A percentile compares a stretch with the other conserved stretches of the same genome.
These are phyloP conservation scores for Gastrolobium bilobum DNA, from an alignment of 306 rosid genomes.

Conservation along the genomic window DNA sequence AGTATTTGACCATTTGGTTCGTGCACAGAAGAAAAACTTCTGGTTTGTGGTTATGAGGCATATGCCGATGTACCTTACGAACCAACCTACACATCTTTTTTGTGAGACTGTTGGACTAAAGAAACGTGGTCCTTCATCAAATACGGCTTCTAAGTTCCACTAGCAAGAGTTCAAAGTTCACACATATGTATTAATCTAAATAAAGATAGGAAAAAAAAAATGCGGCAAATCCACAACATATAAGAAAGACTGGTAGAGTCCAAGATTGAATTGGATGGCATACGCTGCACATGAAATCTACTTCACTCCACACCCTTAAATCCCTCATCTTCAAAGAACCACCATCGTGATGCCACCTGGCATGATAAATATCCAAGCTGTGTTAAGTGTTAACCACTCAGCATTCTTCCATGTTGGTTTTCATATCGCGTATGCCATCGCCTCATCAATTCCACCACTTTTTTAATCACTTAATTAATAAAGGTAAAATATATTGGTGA, in stretches of 20 bases:
- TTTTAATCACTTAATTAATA: slow-evolving; percentile 26
- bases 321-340: slow-evolving; percentile 84
- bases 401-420: slow-evolving; percentile 56
- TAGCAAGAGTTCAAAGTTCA: slow-evolving; percentile 14
- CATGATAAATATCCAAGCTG: slow-evolving; percentile 66
- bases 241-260: slow-evolving; percentile 32
- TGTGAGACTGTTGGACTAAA: slow-evolving; percentile 33
- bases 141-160: slow-evolving; percentile 17
- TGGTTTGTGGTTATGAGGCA: slow-evolving; percentile 32
- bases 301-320: slow-evolving; percentile 79
- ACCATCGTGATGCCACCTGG: slow-evolving; percentile 74
- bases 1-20: slow-evolving; percentile 39
- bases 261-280: slow-evolving; percentile 62
- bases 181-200: slow-evolving; percentile 7
- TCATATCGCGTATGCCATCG: slow-evolving; percentile 50
- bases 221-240: slow-evolving; percentile 2
- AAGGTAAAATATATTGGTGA: slow-evolving; percentile 37
- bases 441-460: slow-evolving; percentile 58
- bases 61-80: slow-evolving; percentile 41
- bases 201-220: not conserved
- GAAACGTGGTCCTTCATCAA: slow-evolving; percentile 55
- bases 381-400: slow-evolving; percentile 61
- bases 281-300: slow-evolving; percentile 55
- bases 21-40: not conserved
- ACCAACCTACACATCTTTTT: slow-evolving; percentile 34